Conservation (phyloP, 2,329 filamentous ascomycete species). For the Gyromitra esculenta region DNA sequence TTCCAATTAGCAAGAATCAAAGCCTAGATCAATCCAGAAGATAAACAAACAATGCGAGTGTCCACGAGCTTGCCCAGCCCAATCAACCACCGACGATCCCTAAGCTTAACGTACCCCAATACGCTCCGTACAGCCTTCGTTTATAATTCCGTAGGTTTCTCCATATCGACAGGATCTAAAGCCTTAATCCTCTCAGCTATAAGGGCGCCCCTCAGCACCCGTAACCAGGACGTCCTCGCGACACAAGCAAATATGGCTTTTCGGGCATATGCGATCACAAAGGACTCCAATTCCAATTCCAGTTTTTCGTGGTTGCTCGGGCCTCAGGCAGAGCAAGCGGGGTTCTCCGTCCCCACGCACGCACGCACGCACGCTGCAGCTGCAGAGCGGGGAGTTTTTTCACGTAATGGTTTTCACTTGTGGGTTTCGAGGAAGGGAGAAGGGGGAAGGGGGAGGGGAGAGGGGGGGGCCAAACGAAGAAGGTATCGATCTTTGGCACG, state of each 20-base stretch:
- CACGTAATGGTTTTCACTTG: neutral
- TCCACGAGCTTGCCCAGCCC: neutral
- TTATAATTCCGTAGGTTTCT: neutral
- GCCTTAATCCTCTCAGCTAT: neutral
- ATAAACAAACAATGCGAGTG: too few species aligned
- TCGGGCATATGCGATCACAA: conserved; percentile 8
- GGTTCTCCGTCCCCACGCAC: neutral
- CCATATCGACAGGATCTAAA: neutral
- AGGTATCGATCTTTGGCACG: neutral
- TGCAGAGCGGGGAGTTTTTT: neutral
- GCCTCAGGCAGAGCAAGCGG: neutral
- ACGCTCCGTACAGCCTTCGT: neutral
- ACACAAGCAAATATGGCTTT: neutral
- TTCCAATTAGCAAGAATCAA: too few species aligned
- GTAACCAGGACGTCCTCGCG: neutral
- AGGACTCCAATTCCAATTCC: neutral
- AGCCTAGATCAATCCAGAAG: too few species aligned
- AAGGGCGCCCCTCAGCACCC: neutral
- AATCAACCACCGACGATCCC: neutral
- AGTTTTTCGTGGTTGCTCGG: neutral
- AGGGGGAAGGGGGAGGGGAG: neutral
- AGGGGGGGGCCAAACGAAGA: neutral
- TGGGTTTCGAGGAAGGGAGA: neutral
- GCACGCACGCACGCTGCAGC: neutral
- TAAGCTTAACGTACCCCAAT: too few species aligned